Conservation (phyloP, 2,329 filamentous ascomycete genomes). For the Fusarium irregulare region DNA sequence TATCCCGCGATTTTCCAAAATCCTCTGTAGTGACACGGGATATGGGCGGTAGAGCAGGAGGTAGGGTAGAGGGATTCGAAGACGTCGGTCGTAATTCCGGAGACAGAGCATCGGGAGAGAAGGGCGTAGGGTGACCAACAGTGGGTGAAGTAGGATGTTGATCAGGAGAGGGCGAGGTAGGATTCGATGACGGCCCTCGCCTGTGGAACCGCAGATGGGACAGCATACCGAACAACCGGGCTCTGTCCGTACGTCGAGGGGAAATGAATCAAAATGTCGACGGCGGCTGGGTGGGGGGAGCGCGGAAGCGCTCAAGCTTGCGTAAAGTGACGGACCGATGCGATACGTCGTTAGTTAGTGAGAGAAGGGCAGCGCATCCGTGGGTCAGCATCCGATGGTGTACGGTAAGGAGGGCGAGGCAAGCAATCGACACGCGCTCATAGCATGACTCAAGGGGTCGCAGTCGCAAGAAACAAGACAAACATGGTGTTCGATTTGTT, state of each 20-base stretch:
- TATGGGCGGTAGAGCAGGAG: slow-evolving; percentile 65
- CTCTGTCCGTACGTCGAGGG: slow-evolving; percentile 30
- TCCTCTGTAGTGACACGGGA: slow-evolving; percentile 60
- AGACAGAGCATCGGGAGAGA: slow-evolving; percentile 54
- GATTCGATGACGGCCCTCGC: slow-evolving; percentile 64
- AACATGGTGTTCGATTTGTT: slow-evolving; percentile 40
- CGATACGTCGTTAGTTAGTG: slow-evolving; percentile 7
- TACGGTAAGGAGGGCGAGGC: slow-evolving; percentile 34
- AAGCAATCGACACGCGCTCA: slow-evolving; percentile 43
- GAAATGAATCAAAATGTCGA: slow-evolving; percentile 39
- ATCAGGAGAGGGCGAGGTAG: slow-evolving; percentile 64
- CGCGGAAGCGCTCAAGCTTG: slow-evolving; percentile 28
- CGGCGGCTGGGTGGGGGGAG: slow-evolving; percentile 34
- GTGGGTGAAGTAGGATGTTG: slow-evolving; percentile 56
- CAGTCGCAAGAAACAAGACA: slow-evolving; percentile 35
- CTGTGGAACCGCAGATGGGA: slow-evolving; percentile 69
- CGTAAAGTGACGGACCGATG: slow-evolving; percentile 26
- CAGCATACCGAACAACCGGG: slow-evolving; percentile 54
- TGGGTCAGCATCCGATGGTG: slow-evolving; percentile 37
- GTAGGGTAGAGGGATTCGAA: slow-evolving; percentile 53
- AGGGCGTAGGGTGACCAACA: slow-evolving; percentile 55
- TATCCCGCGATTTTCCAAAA: slow-evolving; percentile 43
- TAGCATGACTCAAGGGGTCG: slow-evolving; percentile 45
- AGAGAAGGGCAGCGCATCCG: slow-evolving; percentile 33
- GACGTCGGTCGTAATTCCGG: slow-evolving; percentile 52